Percentiles rank a stretch among this genome's conserved stretches.
These are phyloP conservation scores for Isoetes engelmannii DNA, from an alignment of 83 land plant genomes.

Conservation along the genomic window DNA sequence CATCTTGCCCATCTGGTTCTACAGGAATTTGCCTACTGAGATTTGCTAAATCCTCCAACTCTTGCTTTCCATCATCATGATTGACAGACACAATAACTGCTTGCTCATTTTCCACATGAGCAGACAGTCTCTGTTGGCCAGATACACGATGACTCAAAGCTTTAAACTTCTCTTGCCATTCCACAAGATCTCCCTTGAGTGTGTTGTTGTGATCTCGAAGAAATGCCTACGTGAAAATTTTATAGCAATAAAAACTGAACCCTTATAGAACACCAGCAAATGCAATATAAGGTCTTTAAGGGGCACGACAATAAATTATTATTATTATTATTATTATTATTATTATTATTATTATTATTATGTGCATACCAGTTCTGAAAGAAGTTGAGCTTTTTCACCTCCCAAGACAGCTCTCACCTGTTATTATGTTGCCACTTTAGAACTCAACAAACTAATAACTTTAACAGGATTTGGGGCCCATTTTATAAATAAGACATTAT, in stretches of 20 bases:
- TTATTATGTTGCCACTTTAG: background rate
- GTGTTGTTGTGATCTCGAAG: slow-evolving; percentile 22
- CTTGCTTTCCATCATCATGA: background rate
- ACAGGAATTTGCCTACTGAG: background rate
- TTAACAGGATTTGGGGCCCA: too few species aligned
- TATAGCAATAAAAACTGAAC: background rate
- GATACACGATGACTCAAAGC: slow-evolving; percentile 12
- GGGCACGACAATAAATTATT: too few species aligned
- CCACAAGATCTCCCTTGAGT: slow-evolving; percentile 16
- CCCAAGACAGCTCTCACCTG: slow-evolving; percentile 35
- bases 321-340: too few species aligned
- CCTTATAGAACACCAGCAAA: background rate
- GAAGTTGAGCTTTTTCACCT: slow-evolving; percentile 36
- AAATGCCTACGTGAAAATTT: slow-evolving; percentile 15
- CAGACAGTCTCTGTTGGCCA: background rate
- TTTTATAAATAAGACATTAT: too few species aligned
- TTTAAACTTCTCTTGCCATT: slow-evolving; percentile 25
- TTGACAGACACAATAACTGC: background rate
- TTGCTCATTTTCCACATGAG: background rate
- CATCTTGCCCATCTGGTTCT: slow-evolving; percentile 4
- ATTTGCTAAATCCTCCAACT: background rate
- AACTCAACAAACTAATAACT: too few species aligned
- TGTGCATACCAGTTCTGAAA: slow-evolving; percentile 16
- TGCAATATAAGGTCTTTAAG: too few species aligned
- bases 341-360: too few species aligned